phyloP scores from a whole-genome alignment of 495 filamentous ascomycete species.

The Platismatia glauca region DNA sequence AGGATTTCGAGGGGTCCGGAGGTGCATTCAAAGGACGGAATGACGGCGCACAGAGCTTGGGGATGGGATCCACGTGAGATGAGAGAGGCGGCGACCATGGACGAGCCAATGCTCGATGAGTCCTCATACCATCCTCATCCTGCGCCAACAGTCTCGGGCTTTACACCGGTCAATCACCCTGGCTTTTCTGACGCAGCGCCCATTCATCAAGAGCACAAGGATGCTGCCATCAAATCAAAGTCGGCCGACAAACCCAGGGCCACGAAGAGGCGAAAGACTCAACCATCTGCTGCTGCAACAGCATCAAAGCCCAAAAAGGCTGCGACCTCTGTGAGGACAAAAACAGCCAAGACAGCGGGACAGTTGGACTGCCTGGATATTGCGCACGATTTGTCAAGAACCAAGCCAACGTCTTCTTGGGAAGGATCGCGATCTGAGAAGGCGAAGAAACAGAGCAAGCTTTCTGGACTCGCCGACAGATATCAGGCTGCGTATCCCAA shows the following conservation, averaged over 20 bases:
- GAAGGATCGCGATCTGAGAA: background rate
- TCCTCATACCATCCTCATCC: background rate
- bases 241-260: background rate
- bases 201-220: too few species aligned
- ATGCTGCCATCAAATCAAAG: background rate
- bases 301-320: constrained; percentile 3
- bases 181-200: background rate
- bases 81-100: constrained; percentile 6
- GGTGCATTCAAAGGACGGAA: background rate
- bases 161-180: constrained; percentile 17
- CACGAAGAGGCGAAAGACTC: constrained; percentile 1
- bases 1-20: background rate
- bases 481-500: background rate
- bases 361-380: constrained; percentile 6
- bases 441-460: background rate
- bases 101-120: background rate
- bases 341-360: constrained; percentile 4
- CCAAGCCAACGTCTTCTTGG: constrained; percentile 2
- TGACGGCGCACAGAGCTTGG: constrained; percentile 4
- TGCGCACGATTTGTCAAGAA: constrained; percentile 5
- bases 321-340: background rate
- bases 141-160: constrained; percentile 5
- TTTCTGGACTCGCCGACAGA: background rate
- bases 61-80: constrained; percentile 9
- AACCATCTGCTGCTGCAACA: constrained; percentile 1